phyloP scores from a whole-genome alignment of 257 asterid genomes.

The Salvia miltiorrhiza region DNA sequence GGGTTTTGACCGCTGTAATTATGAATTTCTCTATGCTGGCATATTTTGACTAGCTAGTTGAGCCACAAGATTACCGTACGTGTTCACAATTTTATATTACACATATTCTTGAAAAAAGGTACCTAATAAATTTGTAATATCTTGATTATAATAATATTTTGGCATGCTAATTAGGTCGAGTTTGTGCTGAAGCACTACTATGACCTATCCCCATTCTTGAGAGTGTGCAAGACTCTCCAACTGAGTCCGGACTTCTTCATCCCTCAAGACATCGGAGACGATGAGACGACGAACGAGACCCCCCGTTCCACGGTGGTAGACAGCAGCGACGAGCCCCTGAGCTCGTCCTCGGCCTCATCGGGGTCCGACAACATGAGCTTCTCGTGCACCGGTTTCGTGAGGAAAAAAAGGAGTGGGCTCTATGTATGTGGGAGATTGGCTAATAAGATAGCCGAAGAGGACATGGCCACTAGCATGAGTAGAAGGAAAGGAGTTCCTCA shows the following conservation, averaged over 20 bases:
- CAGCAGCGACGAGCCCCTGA: slow-evolving; percentile 44
- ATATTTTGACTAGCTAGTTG: neutral
- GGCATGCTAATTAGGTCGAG: slow-evolving; percentile 53
- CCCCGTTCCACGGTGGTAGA: slow-evolving; percentile 67
- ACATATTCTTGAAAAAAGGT: neutral
- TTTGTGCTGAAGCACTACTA: slow-evolving; percentile 63
- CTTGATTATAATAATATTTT: neutral
- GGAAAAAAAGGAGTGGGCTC: slow-evolving; percentile 79
- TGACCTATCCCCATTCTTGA: slow-evolving; percentile 71
- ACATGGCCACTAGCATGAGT: slow-evolving; percentile 79
- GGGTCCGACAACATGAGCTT: slow-evolving; percentile 81
- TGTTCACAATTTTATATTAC: neutral
- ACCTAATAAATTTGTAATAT: neutral
- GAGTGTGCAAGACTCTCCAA: slow-evolving; percentile 70
- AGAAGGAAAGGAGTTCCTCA: slow-evolving; percentile 95
- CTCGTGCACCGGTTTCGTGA: slow-evolving; percentile 62
- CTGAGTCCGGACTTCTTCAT: slow-evolving; percentile 88
- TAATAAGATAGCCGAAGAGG: slow-evolving; percentile 59
- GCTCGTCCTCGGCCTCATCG: slow-evolving; percentile 52
- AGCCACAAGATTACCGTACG: neutral
- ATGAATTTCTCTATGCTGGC: neutral
- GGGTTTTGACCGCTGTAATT: slow-evolving; percentile 21
- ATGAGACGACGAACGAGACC: slow-evolving; percentile 57
- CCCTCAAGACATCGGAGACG: slow-evolving; percentile 77
- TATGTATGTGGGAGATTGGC: slow-evolving; percentile 64